Percentiles rank a stretch among this genome's conserved stretches.
These are phyloP conservation scores for Rosa hybrid DNA, from an alignment of 331 rosid species.

Conservation along the genomic window DNA sequence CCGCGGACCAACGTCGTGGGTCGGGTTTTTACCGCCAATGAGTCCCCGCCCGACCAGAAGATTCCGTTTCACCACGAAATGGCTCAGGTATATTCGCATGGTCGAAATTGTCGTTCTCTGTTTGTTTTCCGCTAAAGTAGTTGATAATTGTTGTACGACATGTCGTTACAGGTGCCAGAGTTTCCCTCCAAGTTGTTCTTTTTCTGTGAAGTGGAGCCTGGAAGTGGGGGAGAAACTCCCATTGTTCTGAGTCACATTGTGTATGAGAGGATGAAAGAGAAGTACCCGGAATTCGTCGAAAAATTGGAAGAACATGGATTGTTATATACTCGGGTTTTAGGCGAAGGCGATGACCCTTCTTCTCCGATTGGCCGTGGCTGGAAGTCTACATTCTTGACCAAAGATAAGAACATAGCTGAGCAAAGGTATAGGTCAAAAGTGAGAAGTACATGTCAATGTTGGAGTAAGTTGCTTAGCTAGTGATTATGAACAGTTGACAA, in stretches of 20 bases:
- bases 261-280: constrained; percentile 63
- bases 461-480: too few species aligned
- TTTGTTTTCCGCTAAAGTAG: not conserved
- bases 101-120: constrained; percentile 34
- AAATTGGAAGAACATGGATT: constrained; percentile 69
- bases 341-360: constrained; percentile 72
- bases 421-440: constrained; percentile 46
- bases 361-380: constrained; percentile 94
- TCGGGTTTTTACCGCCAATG: constrained; percentile 89
- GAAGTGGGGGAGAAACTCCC: constrained; percentile 84
- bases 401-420: constrained; percentile 65
- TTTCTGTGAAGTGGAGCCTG: constrained; percentile 84
- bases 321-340: constrained; percentile 67
- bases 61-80: constrained; percentile 89
- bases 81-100: constrained; percentile 63
- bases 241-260: constrained; percentile 81
- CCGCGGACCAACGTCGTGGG: constrained; percentile 77
- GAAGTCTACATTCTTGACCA: constrained; percentile 88
- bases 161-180: constrained; percentile 57
- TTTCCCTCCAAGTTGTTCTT: constrained; percentile 78
- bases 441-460: too few species aligned
- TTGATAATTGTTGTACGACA: not conserved
- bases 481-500: not conserved
- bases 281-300: constrained; percentile 66
- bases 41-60: constrained; percentile 88